phyloP scores from a whole-genome alignment of 2,329 filamentous ascomycete genomes.

The Rhytidhysteron rufulum region DNA sequence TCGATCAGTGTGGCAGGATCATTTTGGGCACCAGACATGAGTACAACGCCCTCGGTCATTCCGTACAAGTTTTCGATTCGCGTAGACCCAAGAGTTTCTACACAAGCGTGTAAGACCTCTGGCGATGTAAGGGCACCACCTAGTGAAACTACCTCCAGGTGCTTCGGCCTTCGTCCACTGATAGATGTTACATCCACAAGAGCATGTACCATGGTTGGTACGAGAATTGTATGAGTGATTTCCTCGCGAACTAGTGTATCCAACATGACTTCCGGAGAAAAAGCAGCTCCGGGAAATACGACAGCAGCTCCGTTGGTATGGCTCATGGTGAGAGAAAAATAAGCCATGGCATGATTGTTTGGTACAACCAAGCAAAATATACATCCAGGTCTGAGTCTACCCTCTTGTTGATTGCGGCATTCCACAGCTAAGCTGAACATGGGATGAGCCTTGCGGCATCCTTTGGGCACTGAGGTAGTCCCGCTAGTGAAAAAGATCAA shows the following conservation, averaged over 20 bases:
- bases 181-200: conserved; percentile 27
- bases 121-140: conserved; percentile 36
- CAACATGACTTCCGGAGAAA: conserved; percentile 28
- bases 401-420: not conserved
- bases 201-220: conserved; percentile 31
- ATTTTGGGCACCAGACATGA: conserved; percentile 24
- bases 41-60: conserved; percentile 45
- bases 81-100: conserved; percentile 25
- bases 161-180: conserved; percentile 19
- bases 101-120: conserved; percentile 31
- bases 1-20: not conserved
- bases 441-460: conserved; percentile 33
- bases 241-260: conserved; percentile 27
- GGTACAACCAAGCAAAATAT: conserved; percentile 25
- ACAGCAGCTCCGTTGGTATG: conserved; percentile 9
- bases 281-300: conserved; percentile 23
- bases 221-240: conserved; percentile 28
- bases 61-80: conserved; percentile 41
- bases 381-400: conserved; percentile 16
- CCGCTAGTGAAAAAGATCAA: conserved; percentile 48
- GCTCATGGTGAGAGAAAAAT: conserved; percentile 4
- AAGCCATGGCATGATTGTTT: conserved; percentile 9
- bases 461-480: conserved; percentile 48
- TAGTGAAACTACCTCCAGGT: conserved; percentile 28
- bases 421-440: not conserved